These are phyloP conservation scores for Penicillium sp. DNA, from an alignment of 2,329 filamentous ascomycete species.

Conservation along the genomic window DNA sequence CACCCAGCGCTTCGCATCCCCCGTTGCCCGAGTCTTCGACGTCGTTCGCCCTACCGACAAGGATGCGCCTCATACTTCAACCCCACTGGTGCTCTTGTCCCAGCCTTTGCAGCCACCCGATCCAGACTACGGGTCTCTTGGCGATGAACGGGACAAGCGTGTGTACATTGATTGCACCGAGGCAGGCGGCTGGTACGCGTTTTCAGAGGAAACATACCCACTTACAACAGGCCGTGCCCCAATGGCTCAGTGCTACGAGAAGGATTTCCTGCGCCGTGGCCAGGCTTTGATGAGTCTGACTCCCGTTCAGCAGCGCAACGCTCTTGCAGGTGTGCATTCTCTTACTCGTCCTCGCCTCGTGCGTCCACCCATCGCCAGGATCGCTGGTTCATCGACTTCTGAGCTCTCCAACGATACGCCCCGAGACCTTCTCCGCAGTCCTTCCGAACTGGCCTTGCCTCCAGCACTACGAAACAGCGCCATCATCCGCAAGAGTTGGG, in stretches of 20 bases:
- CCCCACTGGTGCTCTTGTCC: constrained; percentile 79
- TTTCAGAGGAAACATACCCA: constrained; percentile 85
- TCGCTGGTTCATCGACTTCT: constrained; percentile 41
- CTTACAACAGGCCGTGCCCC: constrained; percentile 72
- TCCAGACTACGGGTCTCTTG: constrained; percentile 43
- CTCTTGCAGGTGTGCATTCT: constrained; percentile 71
- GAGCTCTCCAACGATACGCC: constrained; percentile 43
- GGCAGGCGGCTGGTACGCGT: constrained; percentile 87
- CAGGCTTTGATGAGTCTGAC: constrained; percentile 41
- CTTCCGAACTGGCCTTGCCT: constrained; percentile 40
- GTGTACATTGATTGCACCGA: constrained; percentile 88
- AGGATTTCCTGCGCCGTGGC: constrained; percentile 47
- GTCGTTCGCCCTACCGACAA: constrained; percentile 73
- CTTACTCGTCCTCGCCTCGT: constrained; percentile 52
- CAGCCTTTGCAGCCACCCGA: constrained; percentile 71
- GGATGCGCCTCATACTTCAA: constrained; percentile 59
- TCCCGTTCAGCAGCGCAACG: constrained; percentile 56
- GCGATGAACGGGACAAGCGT: constrained; percentile 58
- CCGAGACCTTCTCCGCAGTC: constrained; percentile 34
- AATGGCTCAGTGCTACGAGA: constrained; percentile 58
- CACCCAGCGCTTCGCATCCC: constrained; percentile 68
- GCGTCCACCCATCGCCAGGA: constrained; percentile 45
- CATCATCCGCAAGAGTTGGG: constrained; percentile 49
- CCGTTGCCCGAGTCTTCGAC: constrained; percentile 87
- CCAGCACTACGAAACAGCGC: constrained; percentile 44